A percentile compares a stretch with the other conserved stretches of the same genome.
Evolutionary conservation across 257 asterid species (phyloP).

Genomic region (Solanum ossicruentum): DNA sequence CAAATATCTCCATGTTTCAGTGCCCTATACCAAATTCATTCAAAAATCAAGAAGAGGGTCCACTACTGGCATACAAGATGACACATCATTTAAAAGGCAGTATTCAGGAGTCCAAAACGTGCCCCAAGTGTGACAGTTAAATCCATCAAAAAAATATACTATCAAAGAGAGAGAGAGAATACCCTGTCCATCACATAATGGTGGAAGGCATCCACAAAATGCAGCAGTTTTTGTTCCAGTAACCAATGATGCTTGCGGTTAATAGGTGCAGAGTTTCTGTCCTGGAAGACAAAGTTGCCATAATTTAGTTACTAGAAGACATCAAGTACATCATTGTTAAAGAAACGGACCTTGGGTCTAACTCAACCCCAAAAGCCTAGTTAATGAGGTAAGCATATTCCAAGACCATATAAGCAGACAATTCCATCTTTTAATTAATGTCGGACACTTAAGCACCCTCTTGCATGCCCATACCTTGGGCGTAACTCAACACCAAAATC

Average conservation of each 20-base stretch:
- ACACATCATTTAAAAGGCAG: not conserved
- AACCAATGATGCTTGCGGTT: conserved; percentile 82
- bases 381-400: not conserved
- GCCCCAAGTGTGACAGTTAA: not conserved
- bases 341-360: not conserved
- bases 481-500: not conserved
- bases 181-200: conserved; percentile 99
- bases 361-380: not conserved
- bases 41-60: not conserved
- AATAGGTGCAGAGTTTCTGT: conserved; percentile 42
- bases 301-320: not conserved
- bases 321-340: not conserved
- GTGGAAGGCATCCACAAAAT: conserved; percentile 97
- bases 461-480: not conserved
- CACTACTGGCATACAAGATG: not conserved
- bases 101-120: not conserved
- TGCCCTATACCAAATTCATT: not conserved
- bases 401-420: not conserved
- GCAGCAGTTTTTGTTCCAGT: conserved; percentile 85
- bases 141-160: not conserved
- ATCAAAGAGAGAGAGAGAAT: conserved; percentile 9
- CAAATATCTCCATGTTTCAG: not conserved
- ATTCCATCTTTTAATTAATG: not conserved
- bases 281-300: conserved; percentile 35
- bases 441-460: not conserved